Evolutionary conservation across 371 early-diverging fungal genomes (phyloP), one percentile per base, ranked within the genome.

Genomic region (Syncephalastrum racemosum): DNA sequence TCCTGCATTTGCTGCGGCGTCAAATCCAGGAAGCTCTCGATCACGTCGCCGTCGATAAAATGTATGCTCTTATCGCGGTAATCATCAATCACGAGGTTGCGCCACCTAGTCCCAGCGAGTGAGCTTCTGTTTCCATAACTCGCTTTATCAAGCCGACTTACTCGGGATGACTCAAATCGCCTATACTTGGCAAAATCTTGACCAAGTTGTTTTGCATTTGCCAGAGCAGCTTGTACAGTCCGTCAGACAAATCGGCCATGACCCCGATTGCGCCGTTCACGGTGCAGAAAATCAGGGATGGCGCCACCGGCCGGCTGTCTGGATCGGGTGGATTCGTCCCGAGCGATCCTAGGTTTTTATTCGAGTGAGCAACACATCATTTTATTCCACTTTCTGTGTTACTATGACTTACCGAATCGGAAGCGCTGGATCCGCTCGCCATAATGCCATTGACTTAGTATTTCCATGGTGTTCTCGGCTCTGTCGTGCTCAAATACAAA

Each of bases 1-100:
- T 64, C 62, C 46, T 83, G 80, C 81, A 83, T 78, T 50, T 86
- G 83, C 22, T 83, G 82, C 5, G 75, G 74, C 0, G 81, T 65
- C 59, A 94, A 62, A 49, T 93, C 92, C 53, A 95, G 60, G 54
- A 91, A 95, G 54, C 79, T 70, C 67, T 95, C 94, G 27, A 97
- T 84, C 57, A 96, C 60, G 67, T 97, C 97, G 7, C 98, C 98
- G 63, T 97, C 97, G 46, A 97, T 77, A 55, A 93, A 90, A 6
- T 87, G 83, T 20, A 75, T 73, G n/a, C 83, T 71, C 19, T 76
- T 70, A 5, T 76, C 64, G 15, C 63, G 70, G 45, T 84, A 71
- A 56, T 81, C 74, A 53, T 89, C 80, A 31, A 80, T 85, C 18
- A 62, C 50, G 55, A 85, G 88, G 13, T 69, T 68, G 41, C 94